phyloP scores from a whole-genome alignment of 2,329 filamentous ascomycete genomes.

The Dactylellina cionopaga region DNA sequence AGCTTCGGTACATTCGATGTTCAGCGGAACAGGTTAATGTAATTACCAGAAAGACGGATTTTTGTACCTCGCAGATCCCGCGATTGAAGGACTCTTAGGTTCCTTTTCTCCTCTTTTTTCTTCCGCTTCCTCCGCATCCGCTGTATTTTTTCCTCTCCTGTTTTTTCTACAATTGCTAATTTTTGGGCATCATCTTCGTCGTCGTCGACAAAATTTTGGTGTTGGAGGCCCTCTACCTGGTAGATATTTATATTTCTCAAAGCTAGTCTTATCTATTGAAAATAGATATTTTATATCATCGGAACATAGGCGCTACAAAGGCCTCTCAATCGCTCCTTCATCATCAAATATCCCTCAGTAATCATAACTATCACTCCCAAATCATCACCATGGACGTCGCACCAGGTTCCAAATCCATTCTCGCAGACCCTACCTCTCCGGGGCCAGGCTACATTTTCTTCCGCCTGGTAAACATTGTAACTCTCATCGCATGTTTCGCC shows the following conservation, averaged over 20 bases:
- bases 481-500: conserved; percentile 39
- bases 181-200: background rate
- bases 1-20: conserved; percentile 5
- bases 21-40: conserved; percentile 14
- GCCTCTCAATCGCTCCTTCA: background rate
- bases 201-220: background rate
- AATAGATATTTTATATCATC: background rate
- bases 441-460: conserved; percentile 50
- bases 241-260: background rate
- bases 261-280: background rate
- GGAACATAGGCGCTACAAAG: background rate
- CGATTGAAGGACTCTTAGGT: conserved; percentile 24
- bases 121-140: conserved; percentile 37
- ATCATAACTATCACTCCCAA: background rate
- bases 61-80: conserved; percentile 48
- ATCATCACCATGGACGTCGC: conserved; percentile 37
- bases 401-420: conserved; percentile 33
- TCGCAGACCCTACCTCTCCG: conserved; percentile 22
- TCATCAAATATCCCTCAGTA: background rate
- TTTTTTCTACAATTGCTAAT: background rate
- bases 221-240: background rate
- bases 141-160: conserved; percentile 16
- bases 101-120: background rate
- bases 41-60: conserved; percentile 7
- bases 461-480: conserved; percentile 41